Base-by-base conservation (phyloP, 441 rosid species). In the Gossypium schwendimanii region DNA sequence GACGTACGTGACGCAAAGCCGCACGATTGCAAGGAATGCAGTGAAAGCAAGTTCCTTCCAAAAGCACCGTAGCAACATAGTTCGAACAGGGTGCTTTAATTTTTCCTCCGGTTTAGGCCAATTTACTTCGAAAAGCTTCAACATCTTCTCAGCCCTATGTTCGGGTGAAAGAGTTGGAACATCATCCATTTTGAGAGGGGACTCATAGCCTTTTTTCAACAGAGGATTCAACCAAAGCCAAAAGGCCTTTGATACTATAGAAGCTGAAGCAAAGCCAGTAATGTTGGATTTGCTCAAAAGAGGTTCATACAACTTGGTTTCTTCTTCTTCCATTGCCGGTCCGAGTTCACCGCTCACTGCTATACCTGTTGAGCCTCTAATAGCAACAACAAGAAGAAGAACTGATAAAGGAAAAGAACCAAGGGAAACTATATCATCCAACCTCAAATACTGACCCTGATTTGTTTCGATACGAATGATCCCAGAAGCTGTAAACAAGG, bases 191-290 rank as follows among this genome's bases (percentile, higher is more conserved):
- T 81, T 91, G 45, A 93, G 80, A 9, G 98, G 92, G 14, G 97
- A 84, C 75, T 85, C 81, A 77, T 90, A 91, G 24, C 97, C 98
- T 83, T 87, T 87, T 49, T 78, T 84, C 15, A 93, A 82, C 44
- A 93, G 77, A 0, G 98, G 96, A 82, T 91, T 93, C 91, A 93
- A 88, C 98, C 97, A 93, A 44, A 93, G 17, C 98, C 96, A 94
- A 65, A 94, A 94, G 59, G 88, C 78, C 72, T 84, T 92, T 2
- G 97, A 92, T 31, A 88, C 0, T 6, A 72, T 14, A 9, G 97
- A 85, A 63, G 98, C 98, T 6, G 94, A 84, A 59, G 97, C 96
- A 59, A 81, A 92, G 5, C 81, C 81, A 59, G 83, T 87, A 7
- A 86, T 89, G 52, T 74, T 85, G 26, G 86, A 31, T 78, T 89